These are phyloP conservation scores for Primulina huaijiensis DNA, from an alignment of 257 asterid genomes.

Conservation along the genomic window DNA sequence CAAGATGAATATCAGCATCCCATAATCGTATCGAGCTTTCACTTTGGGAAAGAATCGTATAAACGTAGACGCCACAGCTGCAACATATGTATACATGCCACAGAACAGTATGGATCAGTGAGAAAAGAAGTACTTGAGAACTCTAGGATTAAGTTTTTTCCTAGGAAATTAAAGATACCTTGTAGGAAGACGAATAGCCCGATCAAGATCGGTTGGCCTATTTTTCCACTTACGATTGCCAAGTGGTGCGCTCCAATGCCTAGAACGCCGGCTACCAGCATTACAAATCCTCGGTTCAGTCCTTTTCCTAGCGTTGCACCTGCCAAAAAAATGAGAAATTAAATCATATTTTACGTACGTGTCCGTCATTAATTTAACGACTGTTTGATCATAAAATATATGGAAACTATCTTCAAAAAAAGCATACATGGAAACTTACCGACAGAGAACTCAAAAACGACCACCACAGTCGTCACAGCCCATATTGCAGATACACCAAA, in stretches of 20 bases:
- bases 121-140: neutral
- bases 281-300: conserved; percentile 68
- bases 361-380: neutral
- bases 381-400: neutral
- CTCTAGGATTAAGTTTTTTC: neutral
- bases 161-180: conserved; percentile 35
- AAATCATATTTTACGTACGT: neutral
- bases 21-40: conserved; percentile 83
- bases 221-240: conserved; percentile 49
- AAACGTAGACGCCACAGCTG: conserved; percentile 68
- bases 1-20: conserved; percentile 62
- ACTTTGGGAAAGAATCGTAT: conserved; percentile 62
- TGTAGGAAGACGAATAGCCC: conserved; percentile 65
- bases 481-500: conserved; percentile 74
- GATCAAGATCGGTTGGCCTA: conserved; percentile 59
- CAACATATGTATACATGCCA: conserved; percentile 9
- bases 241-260: conserved; percentile 72
- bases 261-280: conserved; percentile 59
- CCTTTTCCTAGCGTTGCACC: conserved; percentile 86
- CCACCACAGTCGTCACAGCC: conserved; percentile 85
- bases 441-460: conserved; percentile 71
- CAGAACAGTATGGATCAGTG: neutral
- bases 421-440: conserved; percentile 33
- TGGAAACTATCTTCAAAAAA: neutral
- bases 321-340: conserved; percentile 12